Base-by-base conservation (phyloP, 129 eudicot genomes). In the Helichrysum umbraculigerum region DNA sequence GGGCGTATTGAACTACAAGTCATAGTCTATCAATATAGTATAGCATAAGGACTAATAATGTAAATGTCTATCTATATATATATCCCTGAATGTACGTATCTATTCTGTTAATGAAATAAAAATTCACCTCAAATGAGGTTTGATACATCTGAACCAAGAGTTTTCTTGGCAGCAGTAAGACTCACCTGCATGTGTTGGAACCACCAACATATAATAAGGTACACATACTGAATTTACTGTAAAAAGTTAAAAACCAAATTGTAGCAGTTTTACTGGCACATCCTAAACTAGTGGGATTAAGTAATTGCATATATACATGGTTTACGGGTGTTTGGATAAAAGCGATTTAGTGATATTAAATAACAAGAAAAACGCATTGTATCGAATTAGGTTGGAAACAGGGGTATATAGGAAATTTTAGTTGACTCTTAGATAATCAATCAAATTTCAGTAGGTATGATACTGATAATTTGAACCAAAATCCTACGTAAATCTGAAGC, bases 111-210 rank as follows among this genome's bases (percentile, higher is more conserved):
- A n/a, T n/a, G n/a, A n/a, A n/a, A n/a, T n/a, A n/a, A n/a, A n/a
- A n/a, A n/a, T n/a, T n/a, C n/a, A n/a, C n/a, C n/a, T n/a, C n/a
- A n/a, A n/a, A n/a, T n/a, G n/a, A n/a, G n/a, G n/a, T n/a, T n/a
- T n/a, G n/a, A n/a, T n/a, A n/a, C n/a, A n/a, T 80, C 80, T 61
- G 84, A 50, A 66, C 83, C 83, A 47, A 92, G 93, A 72, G 88
- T 84, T 76, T 86, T 88, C 83, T 86, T 88, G 35, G 93, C 92
- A 39, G 87, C 95, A 35, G 85, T 82, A 56, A 86, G 81, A 64
- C 87, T 83, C 81, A 37, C 58, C 89, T 86, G 83, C 76, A 70
- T 15, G 2, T 11, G 34, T 33, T 4, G 2, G 21, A 59, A 22
- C 58, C 39, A 75, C 52, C 66, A 35, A 39, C 52, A 66, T 19